Evolutionary conservation across 2,329 filamentous ascomycete genomes (phyloP).

Genomic region (Xylaria sp.): DNA sequence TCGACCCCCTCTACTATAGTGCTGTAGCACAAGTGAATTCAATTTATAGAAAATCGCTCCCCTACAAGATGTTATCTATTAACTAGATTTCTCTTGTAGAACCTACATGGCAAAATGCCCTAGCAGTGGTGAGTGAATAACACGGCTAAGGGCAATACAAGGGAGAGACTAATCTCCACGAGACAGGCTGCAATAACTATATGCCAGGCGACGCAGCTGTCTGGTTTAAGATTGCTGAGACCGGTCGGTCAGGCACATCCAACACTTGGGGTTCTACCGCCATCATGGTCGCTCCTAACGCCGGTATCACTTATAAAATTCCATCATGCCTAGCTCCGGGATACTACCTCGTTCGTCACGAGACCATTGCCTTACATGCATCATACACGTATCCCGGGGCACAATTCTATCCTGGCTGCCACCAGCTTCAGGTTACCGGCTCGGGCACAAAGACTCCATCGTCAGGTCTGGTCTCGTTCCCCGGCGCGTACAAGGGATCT

Average conservation of each 20-base stretch:
- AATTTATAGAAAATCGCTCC: no score
- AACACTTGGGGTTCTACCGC: constrained; percentile 60
- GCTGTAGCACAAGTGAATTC: no score
- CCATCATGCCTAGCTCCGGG: constrained; percentile 63
- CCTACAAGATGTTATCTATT: neutral
- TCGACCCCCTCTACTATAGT: neutral
- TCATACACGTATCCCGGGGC: constrained; percentile 55
- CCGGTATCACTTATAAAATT: constrained; percentile 63
- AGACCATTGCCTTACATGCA: constrained; percentile 66
- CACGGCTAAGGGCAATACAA: neutral
- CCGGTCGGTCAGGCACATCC: constrained; percentile 61
- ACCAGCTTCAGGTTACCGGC: constrained; percentile 66
- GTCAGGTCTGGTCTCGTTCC: constrained; percentile 61
- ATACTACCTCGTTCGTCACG: constrained; percentile 69
- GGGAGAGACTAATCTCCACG: neutral
- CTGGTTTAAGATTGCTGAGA: constrained; percentile 67
- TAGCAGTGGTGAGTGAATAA: constrained; percentile 53
- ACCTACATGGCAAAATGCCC: constrained; percentile 72
- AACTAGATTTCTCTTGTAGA: constrained; percentile 5
- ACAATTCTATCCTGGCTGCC: constrained; percentile 69
- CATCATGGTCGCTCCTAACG: constrained; percentile 57
- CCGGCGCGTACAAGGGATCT: constrained; percentile 62
- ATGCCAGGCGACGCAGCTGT: constrained; percentile 52
- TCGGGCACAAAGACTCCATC: constrained; percentile 57
- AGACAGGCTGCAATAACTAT: constrained; percentile 41